These are phyloP conservation scores for Aegilops longissima DNA, from an alignment of 176 grass and related monocot genomes.

Conservation along the genomic window DNA sequence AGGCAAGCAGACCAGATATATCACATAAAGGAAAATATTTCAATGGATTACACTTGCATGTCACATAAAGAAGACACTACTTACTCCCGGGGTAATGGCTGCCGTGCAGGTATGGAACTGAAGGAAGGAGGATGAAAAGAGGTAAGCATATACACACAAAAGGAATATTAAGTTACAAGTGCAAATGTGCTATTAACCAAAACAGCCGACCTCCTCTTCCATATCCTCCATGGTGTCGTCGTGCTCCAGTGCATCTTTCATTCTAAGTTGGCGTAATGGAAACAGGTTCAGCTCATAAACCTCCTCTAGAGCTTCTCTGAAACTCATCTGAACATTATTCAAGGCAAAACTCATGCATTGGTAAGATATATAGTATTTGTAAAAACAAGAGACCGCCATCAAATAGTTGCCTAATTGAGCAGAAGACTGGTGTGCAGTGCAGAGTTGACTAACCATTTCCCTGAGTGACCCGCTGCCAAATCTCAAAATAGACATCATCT, in stretches of 20 bases:
- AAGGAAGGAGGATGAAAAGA: not conserved
- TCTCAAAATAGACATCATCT: not conserved
- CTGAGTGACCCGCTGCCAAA: not conserved
- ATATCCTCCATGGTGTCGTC: not conserved
- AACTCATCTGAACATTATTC: slow-evolving; percentile 14
- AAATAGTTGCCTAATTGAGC: not conserved
- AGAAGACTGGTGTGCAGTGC: not conserved
- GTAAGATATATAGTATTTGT: not conserved
- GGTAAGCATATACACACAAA: not conserved
- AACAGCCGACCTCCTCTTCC: not conserved
- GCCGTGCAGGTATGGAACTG: not conserved
- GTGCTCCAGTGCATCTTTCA: not conserved
- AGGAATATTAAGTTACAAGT: not conserved
- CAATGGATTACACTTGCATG: not conserved
- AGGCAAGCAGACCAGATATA: not conserved
- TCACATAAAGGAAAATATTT: not conserved
- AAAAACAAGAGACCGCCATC: not conserved
- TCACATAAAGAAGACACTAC: not conserved
- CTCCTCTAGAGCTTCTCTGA: not conserved
- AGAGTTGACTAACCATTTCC: not conserved
- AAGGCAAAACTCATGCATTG: not conserved
- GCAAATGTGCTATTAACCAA: not conserved
- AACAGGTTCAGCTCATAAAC: not conserved
- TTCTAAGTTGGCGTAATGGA: not conserved
- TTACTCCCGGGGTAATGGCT: not conserved